A percentile compares a stretch with the other conserved stretches of the same genome.
These are phyloP conservation scores for Colletotrichum tanaceti DNA, from an alignment of 2,329 filamentous ascomycete species.

Conservation along the genomic window DNA sequence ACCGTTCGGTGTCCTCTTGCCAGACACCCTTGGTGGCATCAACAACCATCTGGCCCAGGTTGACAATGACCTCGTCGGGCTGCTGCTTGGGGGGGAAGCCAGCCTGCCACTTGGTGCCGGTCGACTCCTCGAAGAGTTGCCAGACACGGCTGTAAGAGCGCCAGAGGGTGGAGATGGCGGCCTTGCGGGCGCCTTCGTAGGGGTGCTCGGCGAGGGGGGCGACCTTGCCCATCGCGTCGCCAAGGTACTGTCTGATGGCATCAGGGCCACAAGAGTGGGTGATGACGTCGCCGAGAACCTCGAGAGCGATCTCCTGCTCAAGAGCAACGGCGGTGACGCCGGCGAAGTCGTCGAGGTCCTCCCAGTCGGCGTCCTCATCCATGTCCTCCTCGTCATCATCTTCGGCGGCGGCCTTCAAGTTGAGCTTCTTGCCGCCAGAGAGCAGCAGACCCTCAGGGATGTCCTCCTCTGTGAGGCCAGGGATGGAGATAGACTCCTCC, in stretches of 20 bases:
- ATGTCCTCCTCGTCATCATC: constrained; percentile 69
- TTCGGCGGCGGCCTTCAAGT: constrained; percentile 70
- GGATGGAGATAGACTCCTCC: constrained; percentile 86
- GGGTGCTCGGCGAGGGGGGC: constrained; percentile 85
- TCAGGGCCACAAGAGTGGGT: constrained; percentile 84
- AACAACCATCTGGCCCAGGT: constrained; percentile 87
- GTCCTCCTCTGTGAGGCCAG: constrained; percentile 69
- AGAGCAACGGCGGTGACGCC: constrained; percentile 90
- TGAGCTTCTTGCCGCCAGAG: constrained; percentile 86
- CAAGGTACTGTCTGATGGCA: constrained; percentile 81
- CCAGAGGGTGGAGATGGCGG: constrained; percentile 91
- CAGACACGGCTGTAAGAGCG: constrained; percentile 92
- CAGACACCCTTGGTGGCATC: constrained; percentile 86
- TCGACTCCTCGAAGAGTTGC: constrained; percentile 83
- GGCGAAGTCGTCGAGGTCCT: constrained; percentile 85
- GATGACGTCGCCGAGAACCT: constrained; percentile 93
- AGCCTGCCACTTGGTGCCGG: constrained; percentile 85
- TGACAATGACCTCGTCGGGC: constrained; percentile 82
- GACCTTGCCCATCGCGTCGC: constrained; percentile 86
- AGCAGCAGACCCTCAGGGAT: constrained; percentile 74
- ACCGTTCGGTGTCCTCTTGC: constrained; percentile 93
- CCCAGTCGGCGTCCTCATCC: constrained; percentile 79
- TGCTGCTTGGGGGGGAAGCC: constrained; percentile 85
- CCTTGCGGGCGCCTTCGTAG: constrained; percentile 94
- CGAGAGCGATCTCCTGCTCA: constrained; percentile 97